phyloP scores from a whole-genome alignment of 805 yeast genomes.

The Sugiyamaella lignohabitans region DNA sequence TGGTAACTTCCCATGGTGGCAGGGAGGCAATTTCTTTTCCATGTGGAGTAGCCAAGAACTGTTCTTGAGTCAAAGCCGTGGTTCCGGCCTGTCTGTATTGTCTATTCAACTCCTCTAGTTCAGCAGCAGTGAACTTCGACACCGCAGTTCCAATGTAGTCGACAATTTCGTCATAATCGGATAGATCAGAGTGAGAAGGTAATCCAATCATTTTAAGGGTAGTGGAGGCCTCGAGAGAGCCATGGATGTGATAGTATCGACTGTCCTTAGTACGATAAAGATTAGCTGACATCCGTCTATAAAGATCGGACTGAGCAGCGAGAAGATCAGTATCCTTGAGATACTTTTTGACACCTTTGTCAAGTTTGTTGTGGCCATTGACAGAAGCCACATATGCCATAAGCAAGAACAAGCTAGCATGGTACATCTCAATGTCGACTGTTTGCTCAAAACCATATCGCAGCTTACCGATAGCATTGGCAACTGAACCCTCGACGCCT shows the following conservation, averaged over 20 bases:
- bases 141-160: slow-evolving; percentile 13
- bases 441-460: slow-evolving; percentile 19
- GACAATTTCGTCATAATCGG: slow-evolving; percentile 27
- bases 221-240: slow-evolving; percentile 31
- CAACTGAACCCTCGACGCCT: slow-evolving; percentile 24
- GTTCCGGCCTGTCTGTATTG: slow-evolving; percentile 33
- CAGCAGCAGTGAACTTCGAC: slow-evolving; percentile 26
- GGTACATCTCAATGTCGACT: slow-evolving; percentile 24
- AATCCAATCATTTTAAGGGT: slow-evolving; percentile 33
- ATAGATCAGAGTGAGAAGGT: slow-evolving; percentile 26
- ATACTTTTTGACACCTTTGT: slow-evolving; percentile 19
- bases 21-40: slow-evolving; percentile 25
- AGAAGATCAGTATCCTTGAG: slow-evolving; percentile 24
- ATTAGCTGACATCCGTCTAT: slow-evolving; percentile 33
- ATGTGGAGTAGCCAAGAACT: slow-evolving; percentile 29
- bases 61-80: slow-evolving; percentile 28
- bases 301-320: slow-evolving; percentile 26
- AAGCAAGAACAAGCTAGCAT: slow-evolving; percentile 30
- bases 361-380: slow-evolving; percentile 28
- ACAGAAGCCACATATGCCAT: slow-evolving; percentile 33
- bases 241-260: slow-evolving; percentile 29
- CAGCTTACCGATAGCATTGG: slow-evolving; percentile 19
- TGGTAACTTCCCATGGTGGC: slow-evolving; percentile 27
- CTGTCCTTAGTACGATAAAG: slow-evolving; percentile 29
- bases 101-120: slow-evolving; percentile 29